Evolutionary conservation across 768 basidiomycete genomes (phyloP).

Genomic region (Paxillus ammoniavirescens): DNA sequence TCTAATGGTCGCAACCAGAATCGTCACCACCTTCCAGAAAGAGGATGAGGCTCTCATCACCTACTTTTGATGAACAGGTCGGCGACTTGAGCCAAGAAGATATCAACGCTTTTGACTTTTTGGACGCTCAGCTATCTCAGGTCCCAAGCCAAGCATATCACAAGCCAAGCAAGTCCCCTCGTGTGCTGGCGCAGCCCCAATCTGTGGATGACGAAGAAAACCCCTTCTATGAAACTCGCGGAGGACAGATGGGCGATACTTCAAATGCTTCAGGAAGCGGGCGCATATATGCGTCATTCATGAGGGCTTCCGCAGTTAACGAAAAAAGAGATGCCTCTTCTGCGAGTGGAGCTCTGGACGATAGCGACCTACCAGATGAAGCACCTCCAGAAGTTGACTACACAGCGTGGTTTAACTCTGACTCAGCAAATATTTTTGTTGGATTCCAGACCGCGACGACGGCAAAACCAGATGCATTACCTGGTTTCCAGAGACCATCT

Average conservation of each 20-base stretch:
- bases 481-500: slow-evolving; percentile 20
- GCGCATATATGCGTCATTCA: slow-evolving; percentile 20
- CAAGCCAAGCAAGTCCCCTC: background rate
- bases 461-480: slow-evolving; percentile 4
- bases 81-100: slow-evolving; percentile 54
- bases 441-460: slow-evolving; percentile 39
- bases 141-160: background rate
- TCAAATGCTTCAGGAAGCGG: background rate
- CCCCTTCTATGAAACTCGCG: slow-evolving; percentile 14
- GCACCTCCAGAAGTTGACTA: slow-evolving; percentile 40
- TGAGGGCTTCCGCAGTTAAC: slow-evolving; percentile 11
- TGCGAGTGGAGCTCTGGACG: slow-evolving; percentile 2
- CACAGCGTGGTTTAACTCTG: slow-evolving; percentile 50
- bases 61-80: slow-evolving; percentile 57
- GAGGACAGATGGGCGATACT: background rate
- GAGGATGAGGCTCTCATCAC: slow-evolving; percentile 62
- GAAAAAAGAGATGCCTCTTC: background rate
- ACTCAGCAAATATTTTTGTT: slow-evolving; percentile 22
- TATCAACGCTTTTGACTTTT: slow-evolving; percentile 50
- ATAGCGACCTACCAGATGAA: slow-evolving; percentile 38
- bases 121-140: slow-evolving; percentile 48
- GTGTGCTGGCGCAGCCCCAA: background rate
- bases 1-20: background rate
- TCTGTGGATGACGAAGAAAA: slow-evolving; percentile 16
- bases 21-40: slow-evolving; percentile 49